These are phyloP conservation scores for Coemansia sp. DNA, from an alignment of 192 early-diverging fungal genomes.

Conservation along the genomic window DNA sequence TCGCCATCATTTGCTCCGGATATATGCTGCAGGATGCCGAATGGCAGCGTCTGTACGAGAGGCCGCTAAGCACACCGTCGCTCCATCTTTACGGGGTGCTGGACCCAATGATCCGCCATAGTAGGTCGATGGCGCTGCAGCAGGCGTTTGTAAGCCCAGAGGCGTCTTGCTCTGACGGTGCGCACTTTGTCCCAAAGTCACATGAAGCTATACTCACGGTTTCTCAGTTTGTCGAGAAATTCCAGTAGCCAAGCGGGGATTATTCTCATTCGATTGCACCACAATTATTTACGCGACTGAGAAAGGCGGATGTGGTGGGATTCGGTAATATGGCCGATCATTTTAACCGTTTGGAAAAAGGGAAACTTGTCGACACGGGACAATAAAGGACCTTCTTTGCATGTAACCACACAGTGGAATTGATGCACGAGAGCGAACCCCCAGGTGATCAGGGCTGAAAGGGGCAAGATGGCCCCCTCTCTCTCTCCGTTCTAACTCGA, in stretches of 20 bases:
- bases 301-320: too few relatives aligned
- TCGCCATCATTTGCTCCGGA: constrained; percentile 44
- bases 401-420: too few relatives aligned
- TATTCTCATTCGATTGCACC: too few relatives aligned
- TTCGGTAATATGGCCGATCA: too few relatives aligned
- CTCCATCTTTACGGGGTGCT: constrained; percentile 46
- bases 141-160: constrained; percentile 19
- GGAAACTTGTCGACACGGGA: too few relatives aligned
- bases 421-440: too few relatives aligned
- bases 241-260: background rate
- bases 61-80: constrained; percentile 35
- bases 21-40: constrained; percentile 37
- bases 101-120: constrained; percentile 39
- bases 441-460: too few relatives aligned
- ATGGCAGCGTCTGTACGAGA: constrained; percentile 36
- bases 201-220: constrained; percentile 22
- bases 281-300: too few relatives aligned
- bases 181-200: constrained; percentile 48
- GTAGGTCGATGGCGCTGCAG: constrained; percentile 34
- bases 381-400: too few relatives aligned
- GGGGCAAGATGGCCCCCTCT: too few relatives aligned
- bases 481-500: too few relatives aligned
- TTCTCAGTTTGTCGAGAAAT: constrained; percentile 28
- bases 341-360: too few relatives aligned
- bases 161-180: constrained; percentile 31